Conservation (phyloP, 306 rosid genomes). For the Cucurbita argyrosperma region DNA sequence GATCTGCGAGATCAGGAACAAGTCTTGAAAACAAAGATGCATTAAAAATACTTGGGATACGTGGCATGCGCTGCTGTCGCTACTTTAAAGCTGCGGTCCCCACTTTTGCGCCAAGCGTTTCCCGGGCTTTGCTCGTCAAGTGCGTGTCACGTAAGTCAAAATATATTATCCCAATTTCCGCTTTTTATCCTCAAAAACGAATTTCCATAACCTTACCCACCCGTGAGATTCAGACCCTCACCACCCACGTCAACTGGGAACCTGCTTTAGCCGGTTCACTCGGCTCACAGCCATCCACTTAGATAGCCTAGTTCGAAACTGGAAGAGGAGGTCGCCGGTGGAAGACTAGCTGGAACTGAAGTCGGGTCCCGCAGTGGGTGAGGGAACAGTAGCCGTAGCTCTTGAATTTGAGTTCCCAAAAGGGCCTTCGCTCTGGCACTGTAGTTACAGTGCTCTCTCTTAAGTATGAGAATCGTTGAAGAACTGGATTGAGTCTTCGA, state of each 20-base stretch:
- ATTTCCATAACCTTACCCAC: background rate
- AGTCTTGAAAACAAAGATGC: background rate
- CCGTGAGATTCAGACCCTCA: background rate
- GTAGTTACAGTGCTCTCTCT: background rate
- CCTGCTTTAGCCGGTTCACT: background rate
- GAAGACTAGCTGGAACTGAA: background rate
- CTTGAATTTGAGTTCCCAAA: conserved; percentile 1
- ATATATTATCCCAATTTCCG: background rate
- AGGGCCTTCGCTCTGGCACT: background rate
- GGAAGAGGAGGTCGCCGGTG: background rate
- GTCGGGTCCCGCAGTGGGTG: conserved; percentile 6
- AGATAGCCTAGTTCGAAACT: background rate
- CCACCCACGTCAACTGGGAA: background rate
- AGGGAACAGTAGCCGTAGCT: conserved; percentile 12
- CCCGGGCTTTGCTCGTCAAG: conserved; percentile 5
- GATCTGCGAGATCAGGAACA: background rate
- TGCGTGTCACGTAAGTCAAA: conserved; percentile 11
- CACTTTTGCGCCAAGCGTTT: conserved; percentile 4
- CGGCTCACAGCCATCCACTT: background rate
- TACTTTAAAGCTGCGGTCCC: conserved; percentile 3
- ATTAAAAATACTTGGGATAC: background rate
- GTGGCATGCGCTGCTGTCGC: conserved; percentile 8
- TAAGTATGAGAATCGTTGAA: background rate
- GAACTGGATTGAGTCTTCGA: background rate
- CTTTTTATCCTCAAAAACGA: background rate